Evolutionary conservation across 192 early-diverging fungal species (phyloP), one percentile per base, ranked within the genome.

Genomic region (Spizellomyces sp.): DNA sequence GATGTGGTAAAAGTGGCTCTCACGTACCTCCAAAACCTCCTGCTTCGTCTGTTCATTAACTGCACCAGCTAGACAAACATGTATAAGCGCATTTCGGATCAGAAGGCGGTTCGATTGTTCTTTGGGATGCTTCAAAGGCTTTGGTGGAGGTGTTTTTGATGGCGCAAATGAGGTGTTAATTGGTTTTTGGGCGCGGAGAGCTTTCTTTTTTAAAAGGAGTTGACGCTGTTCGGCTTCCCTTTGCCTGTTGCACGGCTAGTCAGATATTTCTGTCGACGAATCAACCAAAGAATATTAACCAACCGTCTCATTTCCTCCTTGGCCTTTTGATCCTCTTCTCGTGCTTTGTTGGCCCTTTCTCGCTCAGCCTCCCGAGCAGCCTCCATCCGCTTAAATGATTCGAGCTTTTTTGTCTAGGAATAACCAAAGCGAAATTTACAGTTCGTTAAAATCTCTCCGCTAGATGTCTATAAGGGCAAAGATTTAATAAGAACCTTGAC

Each of bases 51-150:
- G 70, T 75, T 78, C 75, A 56, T 86, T 82, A 15, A 86, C 77
- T 10, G 69, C 73, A 4, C 84, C 84, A 5, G 84, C 84, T 8
- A 86, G 69, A 48, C 82, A 86, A 7, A 86, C 84, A 59, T 86
- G 84, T 15, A 83, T 58, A 54, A 85, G 54, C 27, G 84, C 84
- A 64, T 86, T 86, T 74, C 71, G 72, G 19, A 86, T 82, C 6
- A 86, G 52, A 36, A 75, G 72, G 4, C 80, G 72, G 62, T 86
- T 86, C 9, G 80, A 73, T 68, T 79, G 79, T 45, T 67, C 60
- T 47, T 79, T 74, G 4, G 27, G 27, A 0, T 36, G 27, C 5
- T n/a, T n/a, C 22, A 63, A 17, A 44, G 41, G 17, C 3, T 68
- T 48, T 12, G 59, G 15, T 63, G 27, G 59, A 64, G 27, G 27